Evolutionary conservation across 495 filamentous ascomycete genomes (phyloP), one percentile per base, ranked within the genome.

Genomic region (Clohesyomyces aquaticus): DNA sequence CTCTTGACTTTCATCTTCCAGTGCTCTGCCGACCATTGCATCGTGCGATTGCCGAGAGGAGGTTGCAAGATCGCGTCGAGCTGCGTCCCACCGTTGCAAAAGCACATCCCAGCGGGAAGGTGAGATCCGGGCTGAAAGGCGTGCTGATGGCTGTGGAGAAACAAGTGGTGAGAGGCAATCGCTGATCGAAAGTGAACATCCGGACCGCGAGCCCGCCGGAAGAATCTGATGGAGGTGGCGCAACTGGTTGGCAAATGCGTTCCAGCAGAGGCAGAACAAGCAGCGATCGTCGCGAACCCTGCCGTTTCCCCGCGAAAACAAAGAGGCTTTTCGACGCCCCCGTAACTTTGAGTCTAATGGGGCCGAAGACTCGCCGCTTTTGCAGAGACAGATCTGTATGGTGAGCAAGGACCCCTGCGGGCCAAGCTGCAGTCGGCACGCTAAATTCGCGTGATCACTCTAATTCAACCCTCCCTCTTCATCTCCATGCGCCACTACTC

Each of bases 401-500:
- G 21, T 4, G 32, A 26, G 10, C 43, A 32, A 22, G 38, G 27
- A 23, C 16, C 16, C 35, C 28, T 60, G 52, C 42, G n/a, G n/a
- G 38, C 65, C 62, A 67, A 25, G n/a, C 63, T 43, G 50, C 25
- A 46, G 52, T 41, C 26, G 45, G 54, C 57, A 46, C 63, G 63
- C 63, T 66, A 66, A 66, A 63, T 58, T 58, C 65, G 53, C 58
- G 58, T 62, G 58, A 67, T 43, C 65, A 67, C 65, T 67, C 55
- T 62, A 67, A 62, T 63, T 67, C 59, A 59, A 67, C 65, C 55
- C 56, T 59, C 19, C 63, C 53, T 57, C 59, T 62, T 63, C 52
- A 67, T 67, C 35, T 63, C 27, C 28, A 8, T 61, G 56, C 57
- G 55, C 55, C 61, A 25, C 26, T 29, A 42, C 48, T 47, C 21